Conservation (phyloP, 441 rosid species). For the Pelargonium australe region DNA sequence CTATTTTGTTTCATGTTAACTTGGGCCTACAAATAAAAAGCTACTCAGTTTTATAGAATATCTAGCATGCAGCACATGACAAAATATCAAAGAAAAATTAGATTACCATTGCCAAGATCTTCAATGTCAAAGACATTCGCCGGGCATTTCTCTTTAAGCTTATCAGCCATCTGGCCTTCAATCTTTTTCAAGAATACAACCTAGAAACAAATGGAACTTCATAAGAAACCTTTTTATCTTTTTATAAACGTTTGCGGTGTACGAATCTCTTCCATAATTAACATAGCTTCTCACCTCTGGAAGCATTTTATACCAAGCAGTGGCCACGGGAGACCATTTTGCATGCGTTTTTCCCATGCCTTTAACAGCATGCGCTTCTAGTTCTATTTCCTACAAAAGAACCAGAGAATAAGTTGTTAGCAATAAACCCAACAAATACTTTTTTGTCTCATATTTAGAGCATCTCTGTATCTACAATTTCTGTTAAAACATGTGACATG, state of each 20-base stretch:
- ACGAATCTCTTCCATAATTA: slow-evolving; percentile 9
- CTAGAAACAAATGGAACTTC: slow-evolving; percentile 28
- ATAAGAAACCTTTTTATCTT: not conserved
- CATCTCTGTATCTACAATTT: not conserved
- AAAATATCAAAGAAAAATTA: slow-evolving; percentile 20
- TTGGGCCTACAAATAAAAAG: too few species aligned
- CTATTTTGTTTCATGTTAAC: too few species aligned
- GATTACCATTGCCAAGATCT: slow-evolving; percentile 66
- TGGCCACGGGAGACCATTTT: slow-evolving; percentile 94
- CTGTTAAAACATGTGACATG: not conserved
- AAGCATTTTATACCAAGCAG: slow-evolving; percentile 95
- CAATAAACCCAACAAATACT: not conserved
- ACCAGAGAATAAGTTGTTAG: not conserved
- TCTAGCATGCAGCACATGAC: too few species aligned
- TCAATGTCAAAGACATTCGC: slow-evolving; percentile 79
- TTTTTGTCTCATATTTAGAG: not conserved
- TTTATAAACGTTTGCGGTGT: slow-evolving; percentile 1
- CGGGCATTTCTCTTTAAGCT: slow-evolving; percentile 62
- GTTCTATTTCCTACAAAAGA: slow-evolving; percentile 75
- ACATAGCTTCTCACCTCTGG: slow-evolving; percentile 59
- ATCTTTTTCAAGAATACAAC: slow-evolving; percentile 60
- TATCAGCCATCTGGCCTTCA: slow-evolving; percentile 51
- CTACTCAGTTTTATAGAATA: too few species aligned
- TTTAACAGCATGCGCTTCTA: slow-evolving; percentile 94
- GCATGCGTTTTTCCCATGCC: slow-evolving; percentile 93